Conservation (phyloP, 768 basidiomycete genomes). For the Podaxis sp. region DNA sequence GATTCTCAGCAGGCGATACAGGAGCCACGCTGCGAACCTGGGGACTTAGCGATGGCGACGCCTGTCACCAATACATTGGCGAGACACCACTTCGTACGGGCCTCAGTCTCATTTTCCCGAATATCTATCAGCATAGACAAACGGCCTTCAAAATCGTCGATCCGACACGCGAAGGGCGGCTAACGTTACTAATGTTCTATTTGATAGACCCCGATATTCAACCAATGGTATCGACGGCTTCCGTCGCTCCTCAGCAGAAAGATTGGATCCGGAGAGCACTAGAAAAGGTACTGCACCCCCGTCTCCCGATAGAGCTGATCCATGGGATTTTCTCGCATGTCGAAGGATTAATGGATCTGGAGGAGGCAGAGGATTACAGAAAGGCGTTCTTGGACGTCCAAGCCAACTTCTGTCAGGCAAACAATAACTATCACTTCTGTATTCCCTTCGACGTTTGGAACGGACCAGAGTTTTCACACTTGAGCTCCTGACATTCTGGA, state of each 20-base stretch:
- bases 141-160: slow-evolving; percentile 37
- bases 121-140: slow-evolving; percentile 48
- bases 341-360: slow-evolving; percentile 33
- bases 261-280: slow-evolving; percentile 38
- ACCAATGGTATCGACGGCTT: slow-evolving; percentile 36
- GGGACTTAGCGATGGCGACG: slow-evolving; percentile 42
- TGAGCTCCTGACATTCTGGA: not conserved
- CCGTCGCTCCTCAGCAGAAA: slow-evolving; percentile 47
- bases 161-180: slow-evolving; percentile 34
- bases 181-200: slow-evolving; percentile 39
- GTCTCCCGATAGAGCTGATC: slow-evolving; percentile 42
- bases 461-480: slow-evolving; percentile 19
- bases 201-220: slow-evolving; percentile 44
- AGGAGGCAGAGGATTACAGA: slow-evolving; percentile 32
- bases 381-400: slow-evolving; percentile 28
- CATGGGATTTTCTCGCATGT: slow-evolving; percentile 33
- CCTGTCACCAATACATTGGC: slow-evolving; percentile 46
- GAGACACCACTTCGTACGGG: slow-evolving; percentile 30
- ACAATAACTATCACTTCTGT: slow-evolving; percentile 44
- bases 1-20: slow-evolving; percentile 38
- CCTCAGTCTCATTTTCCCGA: slow-evolving; percentile 46
- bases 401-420: slow-evolving; percentile 31
- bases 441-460: slow-evolving; percentile 48
- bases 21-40: slow-evolving; percentile 45
- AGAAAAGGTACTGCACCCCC: slow-evolving; percentile 26